A percentile compares a stretch with the other conserved stretches of the same genome.
These are phyloP conservation scores for Pelargonium fulgidum DNA, from an alignment of 441 rosid species.

Conservation along the genomic window DNA sequence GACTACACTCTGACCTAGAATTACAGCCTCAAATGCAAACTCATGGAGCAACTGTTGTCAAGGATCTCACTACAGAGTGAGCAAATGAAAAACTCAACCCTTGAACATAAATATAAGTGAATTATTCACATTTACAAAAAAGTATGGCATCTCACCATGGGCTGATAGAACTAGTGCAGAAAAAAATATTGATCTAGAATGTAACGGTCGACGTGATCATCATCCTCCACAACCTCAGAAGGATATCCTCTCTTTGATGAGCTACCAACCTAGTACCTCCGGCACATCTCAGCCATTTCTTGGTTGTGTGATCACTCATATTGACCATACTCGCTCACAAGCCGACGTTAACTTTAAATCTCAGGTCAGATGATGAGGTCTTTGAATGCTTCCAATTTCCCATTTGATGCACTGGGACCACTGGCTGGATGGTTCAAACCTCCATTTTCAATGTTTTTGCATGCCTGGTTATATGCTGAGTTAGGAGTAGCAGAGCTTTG, in stretches of 20 bases:
- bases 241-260: too few species aligned
- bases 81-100: constrained; percentile 18
- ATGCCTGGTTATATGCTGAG: constrained; percentile 39
- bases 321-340: too few species aligned
- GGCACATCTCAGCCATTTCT: too few species aligned
- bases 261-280: too few species aligned
- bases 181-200: too few species aligned
- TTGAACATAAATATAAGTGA: constrained; percentile 20
- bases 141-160: neutral
- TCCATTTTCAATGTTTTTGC: constrained; percentile 50
- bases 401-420: constrained; percentile 16
- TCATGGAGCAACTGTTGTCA: constrained; percentile 21
- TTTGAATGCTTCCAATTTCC: too few species aligned
- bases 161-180: too few species aligned
- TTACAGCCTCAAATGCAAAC: constrained; percentile 20
- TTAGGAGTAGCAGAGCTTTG: constrained; percentile 50
- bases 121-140: constrained; percentile 51
- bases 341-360: too few species aligned
- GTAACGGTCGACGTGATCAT: too few species aligned
- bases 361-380: too few species aligned
- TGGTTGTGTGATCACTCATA: too few species aligned
- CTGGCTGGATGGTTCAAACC: constrained; percentile 34
- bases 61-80: neutral
- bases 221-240: too few species aligned
- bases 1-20: neutral